Evolutionary conservation across 805 yeast genomes (phyloP).

Genomic region (Lipomyces sp.): DNA sequence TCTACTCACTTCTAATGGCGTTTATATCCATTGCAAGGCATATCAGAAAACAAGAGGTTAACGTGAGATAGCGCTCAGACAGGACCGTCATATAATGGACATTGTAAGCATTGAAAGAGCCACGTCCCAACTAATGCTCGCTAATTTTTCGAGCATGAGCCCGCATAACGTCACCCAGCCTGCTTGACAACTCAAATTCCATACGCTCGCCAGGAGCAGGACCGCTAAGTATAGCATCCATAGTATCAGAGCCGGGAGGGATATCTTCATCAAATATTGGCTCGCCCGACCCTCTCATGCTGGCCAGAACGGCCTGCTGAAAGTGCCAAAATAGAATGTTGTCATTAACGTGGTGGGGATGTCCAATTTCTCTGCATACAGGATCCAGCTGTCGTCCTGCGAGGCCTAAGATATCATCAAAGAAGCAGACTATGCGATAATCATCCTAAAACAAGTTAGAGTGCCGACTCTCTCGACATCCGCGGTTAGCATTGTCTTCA

Average conservation of each 20-base stretch:
- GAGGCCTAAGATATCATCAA: constrained; percentile 5
- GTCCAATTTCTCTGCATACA: not conserved
- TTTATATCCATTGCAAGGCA: constrained; percentile 1
- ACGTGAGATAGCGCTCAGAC: not conserved
- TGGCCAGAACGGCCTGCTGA: constrained; percentile 8
- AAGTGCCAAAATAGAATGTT: constrained; percentile 3
- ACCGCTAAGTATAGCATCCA: constrained; percentile 3
- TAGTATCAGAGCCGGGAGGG: constrained; percentile 9
- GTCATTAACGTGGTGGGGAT: constrained; percentile 2
- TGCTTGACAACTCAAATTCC: constrained; percentile 6
- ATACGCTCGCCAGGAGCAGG: constrained; percentile 6
- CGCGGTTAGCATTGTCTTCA: not conserved
- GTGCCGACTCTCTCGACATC: not conserved
- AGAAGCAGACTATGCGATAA: constrained; percentile 6
- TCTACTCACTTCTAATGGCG: constrained; percentile 6
- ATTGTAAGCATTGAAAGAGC: not conserved
- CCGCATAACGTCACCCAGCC: constrained; percentile 5
- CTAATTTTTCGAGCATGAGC: too few relatives aligned
- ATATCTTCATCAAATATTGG: constrained; percentile 4
- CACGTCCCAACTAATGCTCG: too few relatives aligned
- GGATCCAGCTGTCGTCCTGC: constrained; percentile 7
- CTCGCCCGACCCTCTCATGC: not conserved
- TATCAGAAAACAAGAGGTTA: constrained; percentile 2
- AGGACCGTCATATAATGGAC: not conserved
- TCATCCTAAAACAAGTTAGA: constrained; percentile 8